A percentile compares a stretch with the other conserved stretches of the same genome.
Evolutionary conservation across 768 basidiomycete species (phyloP).

Genomic region (Leccinum imitatum): DNA sequence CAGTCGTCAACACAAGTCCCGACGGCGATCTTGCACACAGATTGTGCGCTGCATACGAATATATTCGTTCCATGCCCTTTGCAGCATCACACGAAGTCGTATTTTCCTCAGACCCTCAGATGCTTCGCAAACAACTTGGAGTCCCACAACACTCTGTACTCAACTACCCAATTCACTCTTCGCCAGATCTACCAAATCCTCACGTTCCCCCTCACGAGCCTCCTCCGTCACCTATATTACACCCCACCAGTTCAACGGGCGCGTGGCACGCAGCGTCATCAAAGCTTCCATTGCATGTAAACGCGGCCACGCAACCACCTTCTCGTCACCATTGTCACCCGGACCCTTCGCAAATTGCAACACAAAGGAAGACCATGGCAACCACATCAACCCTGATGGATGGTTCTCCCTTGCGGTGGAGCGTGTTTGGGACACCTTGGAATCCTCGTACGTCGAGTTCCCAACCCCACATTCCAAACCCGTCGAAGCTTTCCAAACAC

Average conservation of each 20-base stretch:
- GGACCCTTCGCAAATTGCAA: neutral
- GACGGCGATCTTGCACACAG: slow-evolving; percentile 24
- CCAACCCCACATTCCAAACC: neutral
- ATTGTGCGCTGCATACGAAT: slow-evolving; percentile 23
- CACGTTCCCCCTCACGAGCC: slow-evolving; percentile 7
- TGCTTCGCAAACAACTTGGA: slow-evolving; percentile 29
- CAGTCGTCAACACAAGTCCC: neutral
- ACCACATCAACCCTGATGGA: neutral
- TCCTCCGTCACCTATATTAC: neutral
- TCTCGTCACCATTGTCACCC: neutral
- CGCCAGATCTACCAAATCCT: slow-evolving; percentile 27
- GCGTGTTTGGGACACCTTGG: neutral
- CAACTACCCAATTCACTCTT: slow-evolving; percentile 19
- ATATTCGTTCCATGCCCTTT: slow-evolving; percentile 24
- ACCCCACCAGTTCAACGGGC: neutral
- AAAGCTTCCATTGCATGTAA: slow-evolving; percentile 2
- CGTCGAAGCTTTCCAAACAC: slow-evolving; percentile 13
- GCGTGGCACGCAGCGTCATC: neutral
- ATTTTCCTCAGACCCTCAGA: slow-evolving; percentile 28
- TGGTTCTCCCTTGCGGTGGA: neutral
- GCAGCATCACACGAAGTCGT: slow-evolving; percentile 6
- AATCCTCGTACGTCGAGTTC: neutral
- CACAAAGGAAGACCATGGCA: slow-evolving; percentile 1
- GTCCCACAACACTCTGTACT: slow-evolving; percentile 32
- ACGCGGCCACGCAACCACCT: slow-evolving; percentile 5